Base-by-base conservation (phyloP, 2,329 filamentous ascomycete species). In the Ophiostoma montium region DNA sequence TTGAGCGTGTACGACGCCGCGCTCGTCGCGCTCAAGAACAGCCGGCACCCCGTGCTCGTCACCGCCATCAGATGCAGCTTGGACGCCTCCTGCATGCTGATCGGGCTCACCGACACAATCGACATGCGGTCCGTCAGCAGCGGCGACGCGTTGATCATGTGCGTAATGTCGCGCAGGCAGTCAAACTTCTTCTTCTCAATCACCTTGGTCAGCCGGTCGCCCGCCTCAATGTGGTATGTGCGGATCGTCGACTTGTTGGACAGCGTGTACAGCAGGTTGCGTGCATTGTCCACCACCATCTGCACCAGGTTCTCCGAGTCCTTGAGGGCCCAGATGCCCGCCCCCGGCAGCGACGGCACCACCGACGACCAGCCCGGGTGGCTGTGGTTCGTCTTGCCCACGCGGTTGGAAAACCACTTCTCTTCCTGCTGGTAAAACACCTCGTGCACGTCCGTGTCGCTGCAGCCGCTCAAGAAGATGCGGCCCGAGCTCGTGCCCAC, bases 391-490 rank as follows among this genome's bases (percentile, higher is more conserved):
- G 90, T 80, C 66, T 89, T 95, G 52, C 83, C 81, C 62, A 86
- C 94, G 56, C 84, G 78, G 63, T 81, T 88, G 48, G 85, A 83
- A 62, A 98, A 98, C 92, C 92, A 98, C 58, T 85, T 84, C 66
- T 98, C 92, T 63, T 96, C 88, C 60, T 95, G 88, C 65, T 96
- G 90, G 62, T 98, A 98, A 57, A 84, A 89, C 48, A 98, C 76
- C 65, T 98, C 92, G 63, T 92, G 86, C 44, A 98, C 79, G 58
- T 96, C 89, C 55, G 87, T 87, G 56, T 90, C 86, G 46, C 72
- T 75, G 46, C 75, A 76, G 35, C 88, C 86, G 38, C 84, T 82
- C 60, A 95, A 95, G 70, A 98, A 98, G 55, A 98, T 92, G 53
- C 92, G 84, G 9, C 94, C 94, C 19, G 79, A 84, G 18, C 82